Percentiles rank a stretch among this genome's conserved stretches.
Evolutionary conservation across 495 filamentous ascomycete species (phyloP).

Genomic region (Jackrogersella minutella): DNA sequence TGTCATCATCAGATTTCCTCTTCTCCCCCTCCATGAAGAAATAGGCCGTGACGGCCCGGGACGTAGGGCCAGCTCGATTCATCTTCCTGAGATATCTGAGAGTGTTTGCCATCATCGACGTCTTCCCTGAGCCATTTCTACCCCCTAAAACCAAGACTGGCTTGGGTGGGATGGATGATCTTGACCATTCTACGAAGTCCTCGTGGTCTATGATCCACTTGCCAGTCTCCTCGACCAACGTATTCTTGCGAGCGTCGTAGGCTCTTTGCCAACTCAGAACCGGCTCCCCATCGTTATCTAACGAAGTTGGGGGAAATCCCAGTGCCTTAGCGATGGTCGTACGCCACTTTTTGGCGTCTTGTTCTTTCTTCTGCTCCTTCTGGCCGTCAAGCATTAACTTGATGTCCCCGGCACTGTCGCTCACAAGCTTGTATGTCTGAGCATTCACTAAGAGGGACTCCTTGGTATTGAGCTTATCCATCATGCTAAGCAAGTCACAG

Average conservation of each 20-base stretch:
- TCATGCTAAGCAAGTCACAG: conserved; percentile 47
- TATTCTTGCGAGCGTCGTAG: conserved; percentile 48
- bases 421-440: conserved; percentile 50
- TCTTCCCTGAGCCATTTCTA: conserved; percentile 50
- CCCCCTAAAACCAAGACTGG: conserved; percentile 45
- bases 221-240: conserved; percentile 46
- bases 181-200: conserved; percentile 45
- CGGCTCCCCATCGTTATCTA: conserved; percentile 48
- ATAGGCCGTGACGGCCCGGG: conserved; percentile 45
- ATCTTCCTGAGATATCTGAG: conserved; percentile 45
- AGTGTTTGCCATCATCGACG: conserved; percentile 50
- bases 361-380: conserved; percentile 47
- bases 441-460: conserved; percentile 49
- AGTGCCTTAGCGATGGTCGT: conserved; percentile 45
- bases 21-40: conserved; percentile 53
- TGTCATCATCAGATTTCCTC: conserved; percentile 43
- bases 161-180: conserved; percentile 26
- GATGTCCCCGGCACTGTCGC: conserved; percentile 46
- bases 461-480: conserved; percentile 49
- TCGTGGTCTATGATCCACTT: conserved; percentile 45
- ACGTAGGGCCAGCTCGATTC: conserved; percentile 41
- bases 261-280: conserved; percentile 48
- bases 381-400: conserved; percentile 47
- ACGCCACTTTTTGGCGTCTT: conserved; percentile 46
- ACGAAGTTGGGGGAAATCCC: conserved; percentile 45